These are phyloP conservation scores for Lactarius quietus DNA, from an alignment of 768 basidiomycete genomes.

Conservation along the genomic window DNA sequence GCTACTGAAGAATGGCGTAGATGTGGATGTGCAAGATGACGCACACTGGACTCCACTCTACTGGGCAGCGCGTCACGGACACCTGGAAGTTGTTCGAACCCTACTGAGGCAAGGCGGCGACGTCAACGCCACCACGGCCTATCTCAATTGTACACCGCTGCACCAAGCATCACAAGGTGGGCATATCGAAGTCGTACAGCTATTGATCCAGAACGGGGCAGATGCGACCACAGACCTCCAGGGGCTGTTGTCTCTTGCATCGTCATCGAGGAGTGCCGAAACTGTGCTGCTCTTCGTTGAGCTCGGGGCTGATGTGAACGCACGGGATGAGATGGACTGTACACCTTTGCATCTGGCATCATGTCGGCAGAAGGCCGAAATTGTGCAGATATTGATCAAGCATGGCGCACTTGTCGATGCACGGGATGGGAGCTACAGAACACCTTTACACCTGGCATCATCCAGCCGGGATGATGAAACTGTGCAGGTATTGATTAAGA, in stretches of 20 bases:
- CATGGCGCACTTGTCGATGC: background rate
- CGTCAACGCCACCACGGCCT: background rate
- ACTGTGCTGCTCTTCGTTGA: no score
- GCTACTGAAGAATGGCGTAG: background rate
- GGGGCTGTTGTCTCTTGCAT: background rate
- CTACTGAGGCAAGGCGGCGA: background rate
- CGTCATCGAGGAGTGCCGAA: background rate
- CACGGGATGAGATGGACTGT: no score
- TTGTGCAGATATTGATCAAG: background rate
- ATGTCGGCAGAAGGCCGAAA: background rate
- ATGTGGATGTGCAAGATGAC: background rate
- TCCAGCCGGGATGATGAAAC: no score
- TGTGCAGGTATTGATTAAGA: background rate
- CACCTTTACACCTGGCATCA: no score
- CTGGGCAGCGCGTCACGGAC: background rate
- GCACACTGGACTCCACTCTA: background rate
- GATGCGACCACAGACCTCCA: background rate
- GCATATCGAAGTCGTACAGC: background rate
- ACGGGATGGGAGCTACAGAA: background rate
- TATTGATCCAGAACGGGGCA: background rate
- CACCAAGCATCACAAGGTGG: background rate
- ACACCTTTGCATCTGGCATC: background rate
- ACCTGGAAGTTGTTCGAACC: background rate
- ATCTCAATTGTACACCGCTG: background rate
- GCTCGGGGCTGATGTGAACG: no score